Conservation (phyloP, 2,329 filamentous ascomycete genomes). For the Bimuria novae-zelandiae region DNA sequence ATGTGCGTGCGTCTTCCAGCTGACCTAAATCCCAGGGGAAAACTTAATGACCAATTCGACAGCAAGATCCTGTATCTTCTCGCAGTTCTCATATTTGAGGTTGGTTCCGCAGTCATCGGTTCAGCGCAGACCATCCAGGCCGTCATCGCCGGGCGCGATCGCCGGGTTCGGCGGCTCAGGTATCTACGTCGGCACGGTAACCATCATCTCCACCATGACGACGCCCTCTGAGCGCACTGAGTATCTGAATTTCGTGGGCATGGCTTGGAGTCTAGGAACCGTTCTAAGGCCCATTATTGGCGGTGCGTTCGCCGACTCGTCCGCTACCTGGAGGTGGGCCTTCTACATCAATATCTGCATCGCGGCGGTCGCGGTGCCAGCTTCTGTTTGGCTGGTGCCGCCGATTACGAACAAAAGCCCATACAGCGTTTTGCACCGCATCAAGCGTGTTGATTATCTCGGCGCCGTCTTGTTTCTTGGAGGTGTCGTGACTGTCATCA, state of each 20-base stretch:
- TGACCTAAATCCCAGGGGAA: too few species aligned
- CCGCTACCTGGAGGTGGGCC: slow-evolving; percentile 53
- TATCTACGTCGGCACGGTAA: slow-evolving; percentile 47
- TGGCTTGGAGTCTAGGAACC: slow-evolving; percentile 44
- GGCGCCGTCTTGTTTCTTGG: slow-evolving; percentile 52
- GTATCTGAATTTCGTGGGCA: slow-evolving; percentile 42
- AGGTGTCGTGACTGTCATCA: slow-evolving; percentile 30
- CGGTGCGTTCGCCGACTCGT: slow-evolving; percentile 46
- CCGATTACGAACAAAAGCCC: too few species aligned
- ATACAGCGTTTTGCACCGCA: too few species aligned
- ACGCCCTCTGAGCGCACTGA: slow-evolving; percentile 25
- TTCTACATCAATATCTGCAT: slow-evolving; percentile 22
- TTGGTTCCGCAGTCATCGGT: too few species aligned
- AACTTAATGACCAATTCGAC: too few species aligned
- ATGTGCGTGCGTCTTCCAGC: too few species aligned
- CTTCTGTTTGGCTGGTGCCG: slow-evolving; percentile 28
- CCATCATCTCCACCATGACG: slow-evolving; percentile 32
- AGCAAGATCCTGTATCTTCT: too few species aligned
- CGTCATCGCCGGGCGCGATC: slow-evolving; percentile 35
- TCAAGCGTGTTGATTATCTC: slow-evolving; percentile 36
- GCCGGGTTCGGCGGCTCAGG: slow-evolving; percentile 52
- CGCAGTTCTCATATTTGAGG: too few species aligned
- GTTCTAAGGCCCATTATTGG: slow-evolving; percentile 47
- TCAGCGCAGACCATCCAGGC: too few species aligned
- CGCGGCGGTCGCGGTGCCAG: slow-evolving; percentile 19